Conservation (phyloP, 805 yeast genomes). For the Limtongozyma cylindracea region DNA sequence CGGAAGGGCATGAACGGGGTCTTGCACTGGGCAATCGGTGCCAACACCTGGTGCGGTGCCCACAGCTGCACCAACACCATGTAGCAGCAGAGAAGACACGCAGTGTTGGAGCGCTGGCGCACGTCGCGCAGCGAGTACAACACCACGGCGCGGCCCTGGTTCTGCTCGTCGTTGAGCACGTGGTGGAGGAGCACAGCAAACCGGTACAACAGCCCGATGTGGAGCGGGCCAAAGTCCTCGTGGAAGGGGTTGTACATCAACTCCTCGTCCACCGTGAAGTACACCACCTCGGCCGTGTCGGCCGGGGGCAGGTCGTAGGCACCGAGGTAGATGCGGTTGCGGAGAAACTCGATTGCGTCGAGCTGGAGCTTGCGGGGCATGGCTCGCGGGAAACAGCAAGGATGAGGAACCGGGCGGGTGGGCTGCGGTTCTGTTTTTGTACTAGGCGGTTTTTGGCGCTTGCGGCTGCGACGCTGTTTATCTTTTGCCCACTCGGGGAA, state of each 20-base stretch:
- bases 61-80: constrained; percentile 89
- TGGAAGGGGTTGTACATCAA: constrained; percentile 89
- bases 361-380: too few species aligned
- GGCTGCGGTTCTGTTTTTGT: too few species aligned
- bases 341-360: too few species aligned
- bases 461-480: too few species aligned
- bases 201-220: constrained; percentile 77
- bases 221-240: constrained; percentile 89
- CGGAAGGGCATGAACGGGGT: constrained; percentile 90
- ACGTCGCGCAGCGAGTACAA: constrained; percentile 70
- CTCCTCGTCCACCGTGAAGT: constrained; percentile 81
- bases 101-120: constrained; percentile 74
- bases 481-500: too few species aligned
- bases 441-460: too few species aligned
- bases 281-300: constrained; percentile 52
- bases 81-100: constrained; percentile 81
- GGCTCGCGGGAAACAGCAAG: too few species aligned
- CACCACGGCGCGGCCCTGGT: constrained; percentile 73
- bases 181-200: constrained; percentile 91
- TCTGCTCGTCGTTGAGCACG: constrained; percentile 62
- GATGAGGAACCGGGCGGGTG: too few species aligned
- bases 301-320: constrained; percentile 63
- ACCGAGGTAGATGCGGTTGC: constrained; percentile 70
- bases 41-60: constrained; percentile 96
- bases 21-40: constrained; percentile 76